Evolutionary conservation across 352 stramenopile genomes (phyloP).

Genomic region (Globisporangium cystogenes): DNA sequence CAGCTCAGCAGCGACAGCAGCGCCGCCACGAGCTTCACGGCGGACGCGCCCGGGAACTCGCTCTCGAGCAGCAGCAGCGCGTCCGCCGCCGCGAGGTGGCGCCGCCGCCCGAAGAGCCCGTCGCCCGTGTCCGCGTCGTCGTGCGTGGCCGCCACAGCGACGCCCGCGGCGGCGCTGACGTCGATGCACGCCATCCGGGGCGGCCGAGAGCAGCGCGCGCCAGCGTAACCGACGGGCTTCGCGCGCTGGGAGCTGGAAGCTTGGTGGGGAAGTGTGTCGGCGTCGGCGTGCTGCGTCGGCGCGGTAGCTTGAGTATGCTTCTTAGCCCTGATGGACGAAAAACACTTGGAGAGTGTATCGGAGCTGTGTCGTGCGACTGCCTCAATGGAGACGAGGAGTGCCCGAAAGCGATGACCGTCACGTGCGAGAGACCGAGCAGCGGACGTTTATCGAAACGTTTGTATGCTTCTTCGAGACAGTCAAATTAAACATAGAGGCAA

Average conservation of each 20-base stretch:
- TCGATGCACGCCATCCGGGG: constrained; percentile 13
- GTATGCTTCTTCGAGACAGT: neutral
- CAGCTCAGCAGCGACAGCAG: constrained; percentile 70
- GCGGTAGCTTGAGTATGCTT: neutral
- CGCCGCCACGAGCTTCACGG: constrained; percentile 54
- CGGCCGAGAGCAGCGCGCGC: neutral
- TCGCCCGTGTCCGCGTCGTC: constrained; percentile 22
- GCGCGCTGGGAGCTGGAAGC: too few species aligned
- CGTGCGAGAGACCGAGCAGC: too few species aligned
- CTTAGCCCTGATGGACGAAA: too few species aligned
- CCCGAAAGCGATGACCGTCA: neutral
- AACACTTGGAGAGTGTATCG: neutral
- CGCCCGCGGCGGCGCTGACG: neutral
- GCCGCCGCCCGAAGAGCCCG: constrained; percentile 22
- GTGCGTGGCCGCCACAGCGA: constrained; percentile 12
- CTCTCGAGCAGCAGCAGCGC: constrained; percentile 22
- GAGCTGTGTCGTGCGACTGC: neutral
- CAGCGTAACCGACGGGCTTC: neutral
- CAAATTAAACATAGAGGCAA: neutral
- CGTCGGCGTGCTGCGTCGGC: too few species aligned
- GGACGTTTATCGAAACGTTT: neutral
- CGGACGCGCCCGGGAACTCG: constrained; percentile 51
- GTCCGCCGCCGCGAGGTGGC: neutral
- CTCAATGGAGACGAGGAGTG: neutral
- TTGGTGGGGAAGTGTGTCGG: neutral